Evolutionary conservation across 371 early-diverging fungal genomes (phyloP).

Genomic region (Mortierella sp.): DNA sequence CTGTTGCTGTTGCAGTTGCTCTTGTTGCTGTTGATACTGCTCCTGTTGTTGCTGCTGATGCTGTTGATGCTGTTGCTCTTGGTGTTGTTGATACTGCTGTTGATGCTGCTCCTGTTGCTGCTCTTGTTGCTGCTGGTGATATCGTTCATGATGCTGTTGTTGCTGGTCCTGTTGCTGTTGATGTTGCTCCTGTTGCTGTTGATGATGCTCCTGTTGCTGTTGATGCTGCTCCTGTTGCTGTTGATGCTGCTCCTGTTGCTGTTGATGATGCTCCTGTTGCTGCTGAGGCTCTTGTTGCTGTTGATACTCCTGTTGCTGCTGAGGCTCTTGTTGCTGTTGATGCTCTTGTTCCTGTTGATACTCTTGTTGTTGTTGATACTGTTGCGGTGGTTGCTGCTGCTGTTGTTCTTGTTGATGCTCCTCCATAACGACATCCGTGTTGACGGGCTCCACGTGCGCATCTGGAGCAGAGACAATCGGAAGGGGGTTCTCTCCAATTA

Average conservation of each 20-base stretch:
- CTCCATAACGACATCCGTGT: constrained; percentile 20
- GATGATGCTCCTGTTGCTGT: background rate
- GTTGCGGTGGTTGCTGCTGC: too few relatives aligned
- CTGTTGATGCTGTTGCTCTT: background rate
- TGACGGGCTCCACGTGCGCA: background rate
- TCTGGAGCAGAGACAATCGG: constrained; percentile 5
- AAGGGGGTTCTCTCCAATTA: background rate
- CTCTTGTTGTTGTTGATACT: background rate
- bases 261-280: background rate
- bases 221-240: background rate
- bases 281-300: constrained; percentile 6
- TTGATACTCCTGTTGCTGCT: background rate
- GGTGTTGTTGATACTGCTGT: background rate
- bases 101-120: background rate
- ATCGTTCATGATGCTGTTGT: background rate
- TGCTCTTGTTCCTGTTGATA: background rate
- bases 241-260: background rate
- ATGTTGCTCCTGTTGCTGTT: background rate
- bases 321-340: constrained; percentile 3
- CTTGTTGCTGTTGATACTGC: background rate
- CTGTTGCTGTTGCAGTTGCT: background rate
- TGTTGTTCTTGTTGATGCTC: background rate
- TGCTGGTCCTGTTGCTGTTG: background rate
- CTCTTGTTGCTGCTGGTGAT: background rate
- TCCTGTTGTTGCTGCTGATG: background rate